Evolutionary conservation across 2,329 filamentous ascomycete genomes (phyloP).

Genomic region (Fusarium sp.): DNA sequence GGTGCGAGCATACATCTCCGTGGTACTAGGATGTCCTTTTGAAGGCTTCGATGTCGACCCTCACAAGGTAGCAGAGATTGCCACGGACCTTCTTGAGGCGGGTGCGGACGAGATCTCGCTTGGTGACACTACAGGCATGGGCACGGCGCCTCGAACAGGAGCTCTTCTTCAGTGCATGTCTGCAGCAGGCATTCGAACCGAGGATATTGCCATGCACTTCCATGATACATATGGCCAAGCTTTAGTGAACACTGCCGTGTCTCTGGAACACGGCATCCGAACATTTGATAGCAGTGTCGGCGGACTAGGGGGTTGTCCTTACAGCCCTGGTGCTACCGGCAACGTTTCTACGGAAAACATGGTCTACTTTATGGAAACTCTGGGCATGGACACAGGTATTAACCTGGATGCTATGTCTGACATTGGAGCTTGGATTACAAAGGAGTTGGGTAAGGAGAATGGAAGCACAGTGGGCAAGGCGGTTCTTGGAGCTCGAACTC

Average conservation of each 20-base stretch:
- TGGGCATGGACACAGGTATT: slow-evolving; percentile 81
- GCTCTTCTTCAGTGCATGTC: slow-evolving; percentile 74
- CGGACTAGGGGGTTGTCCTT: slow-evolving; percentile 87
- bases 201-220: slow-evolving; percentile 85
- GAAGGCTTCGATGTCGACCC: slow-evolving; percentile 75
- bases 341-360: slow-evolving; percentile 89
- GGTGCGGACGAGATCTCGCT: slow-evolving; percentile 92
- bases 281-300: slow-evolving; percentile 85
- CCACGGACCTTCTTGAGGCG: slow-evolving; percentile 80
- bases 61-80: slow-evolving; percentile 73
- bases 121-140: slow-evolving; percentile 92
- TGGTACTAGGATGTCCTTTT: slow-evolving; percentile 84
- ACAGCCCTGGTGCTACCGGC: slow-evolving; percentile 85
- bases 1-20: slow-evolving; percentile 84
- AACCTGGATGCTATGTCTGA: slow-evolving; percentile 74
- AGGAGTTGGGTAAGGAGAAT: slow-evolving; percentile 71
- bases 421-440: slow-evolving; percentile 79
- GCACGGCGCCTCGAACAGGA: slow-evolving; percentile 78
- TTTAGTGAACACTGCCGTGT: slow-evolving; percentile 83
- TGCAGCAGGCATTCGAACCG: slow-evolving; percentile 75
- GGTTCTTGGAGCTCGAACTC: slow-evolving; percentile 64
- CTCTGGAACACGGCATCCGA: slow-evolving; percentile 80
- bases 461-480: slow-evolving; percentile 77
- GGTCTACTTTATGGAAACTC: slow-evolving; percentile 80
- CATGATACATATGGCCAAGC: slow-evolving; percentile 91